A percentile compares a stretch with the other conserved stretches of the same genome.
Evolutionary conservation across 2,329 filamentous ascomycete genomes (phyloP).

Genomic region (Colletotrichum sp.): DNA sequence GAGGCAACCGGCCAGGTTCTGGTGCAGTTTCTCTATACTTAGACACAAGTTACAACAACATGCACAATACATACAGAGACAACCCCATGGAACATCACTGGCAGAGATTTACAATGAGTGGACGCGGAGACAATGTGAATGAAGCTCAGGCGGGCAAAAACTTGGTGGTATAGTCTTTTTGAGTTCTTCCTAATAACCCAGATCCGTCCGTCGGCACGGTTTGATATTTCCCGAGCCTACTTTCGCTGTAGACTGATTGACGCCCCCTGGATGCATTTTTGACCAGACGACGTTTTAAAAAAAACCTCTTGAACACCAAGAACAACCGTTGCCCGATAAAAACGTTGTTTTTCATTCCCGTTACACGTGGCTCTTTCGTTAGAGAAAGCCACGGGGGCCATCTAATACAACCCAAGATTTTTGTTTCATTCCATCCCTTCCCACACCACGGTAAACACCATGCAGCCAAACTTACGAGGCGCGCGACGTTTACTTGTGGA

Average conservation of each 20-base stretch:
- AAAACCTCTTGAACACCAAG: conserved; percentile 21
- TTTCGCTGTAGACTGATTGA: conserved; percentile 11
- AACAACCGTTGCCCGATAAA: conserved; percentile 21
- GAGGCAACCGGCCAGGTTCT: neutral
- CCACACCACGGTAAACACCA: neutral
- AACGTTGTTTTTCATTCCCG: conserved; percentile 21
- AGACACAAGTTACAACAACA: neutral
- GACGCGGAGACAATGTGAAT: neutral
- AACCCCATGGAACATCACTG: neutral
- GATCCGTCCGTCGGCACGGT: conserved; percentile 15
- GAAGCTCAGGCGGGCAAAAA: conserved; percentile 17
- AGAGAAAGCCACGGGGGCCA: neutral
- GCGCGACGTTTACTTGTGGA: conserved; percentile 82
- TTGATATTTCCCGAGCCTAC: conserved; percentile 10
- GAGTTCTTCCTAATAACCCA: conserved; percentile 22
- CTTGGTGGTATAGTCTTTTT: conserved; percentile 23
- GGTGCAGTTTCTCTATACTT: neutral
- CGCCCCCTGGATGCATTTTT: conserved; percentile 2
- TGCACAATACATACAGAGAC: neutral
- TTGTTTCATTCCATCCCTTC: neutral
- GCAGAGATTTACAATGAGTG: neutral
- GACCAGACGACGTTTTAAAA: conserved; percentile 14
- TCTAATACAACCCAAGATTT: neutral
- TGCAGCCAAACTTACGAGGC: neutral
- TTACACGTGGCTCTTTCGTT: conserved; percentile 6